Evolutionary conservation across 2,329 filamentous ascomycete species (phyloP), one percentile per base, ranked within the genome.

Genomic region (Xylariales sp.): DNA sequence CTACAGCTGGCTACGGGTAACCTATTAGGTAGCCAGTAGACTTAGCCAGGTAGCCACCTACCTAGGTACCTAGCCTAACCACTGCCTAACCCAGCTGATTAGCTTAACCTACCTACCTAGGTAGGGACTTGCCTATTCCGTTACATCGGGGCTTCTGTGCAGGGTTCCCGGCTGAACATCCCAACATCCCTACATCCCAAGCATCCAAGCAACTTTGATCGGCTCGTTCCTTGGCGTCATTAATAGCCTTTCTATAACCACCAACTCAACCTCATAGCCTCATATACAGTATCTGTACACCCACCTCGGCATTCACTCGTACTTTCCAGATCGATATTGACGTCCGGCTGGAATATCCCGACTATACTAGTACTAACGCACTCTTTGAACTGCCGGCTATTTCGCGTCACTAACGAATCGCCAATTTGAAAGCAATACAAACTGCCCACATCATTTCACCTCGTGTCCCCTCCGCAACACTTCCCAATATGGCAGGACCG

Each of bases 401-500:
- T 57, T 58, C 50, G 46, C 61, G 50, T 50, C 8, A 46, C 52
- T 16, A 30, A 54, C 14, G 30, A 23, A 16, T 50, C 58, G 43
- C 28, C 53, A 54, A 55, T 10, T 54, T 30, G 59, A 57, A 56
- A 46, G 30, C 65, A 43, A 41, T 36, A 34, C 54, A 54, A 34
- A 23, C 45, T 36, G 39, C 43, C 39, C 32, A 23, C 58, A 41
- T 45, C 32, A 28, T 41, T 46, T 53, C 55, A 12, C 12, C 43
- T 58, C 28, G 30, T 53, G 45, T 59, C 32, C 30, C 48, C 59
- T 59, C 32, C 30, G 39, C 59, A 36, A 10, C 59, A 41, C 43
- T 52, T 16, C 30, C 28, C 50, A 67, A 56, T 43, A 78, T 77
- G 76, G 61, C 65, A 65, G 69, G 72, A 55, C 16, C 55, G 10